phyloP scores from a whole-genome alignment of 2,329 filamentous ascomycete genomes.

The Chaetomium sp. region DNA sequence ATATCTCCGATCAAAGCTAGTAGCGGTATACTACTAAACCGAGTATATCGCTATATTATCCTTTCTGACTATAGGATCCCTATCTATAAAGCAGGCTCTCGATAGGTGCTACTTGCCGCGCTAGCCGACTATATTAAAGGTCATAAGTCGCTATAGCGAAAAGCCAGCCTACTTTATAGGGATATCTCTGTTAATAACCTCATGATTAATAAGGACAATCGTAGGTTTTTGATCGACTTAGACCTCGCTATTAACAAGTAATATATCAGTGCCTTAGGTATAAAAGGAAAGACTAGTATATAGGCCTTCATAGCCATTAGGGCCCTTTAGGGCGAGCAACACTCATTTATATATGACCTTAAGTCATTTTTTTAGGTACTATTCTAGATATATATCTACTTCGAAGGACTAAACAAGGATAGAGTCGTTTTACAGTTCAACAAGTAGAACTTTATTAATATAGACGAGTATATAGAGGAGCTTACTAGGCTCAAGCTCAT shows the following conservation, averaged over 20 bases:
- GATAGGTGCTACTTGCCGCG: neutral
- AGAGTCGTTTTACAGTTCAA: neutral
- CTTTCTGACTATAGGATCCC: neutral
- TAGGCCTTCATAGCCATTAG: neutral
- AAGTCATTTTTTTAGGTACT: neutral
- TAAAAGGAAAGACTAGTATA: neutral
- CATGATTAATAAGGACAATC: neutral
- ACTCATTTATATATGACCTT: conserved; percentile 1
- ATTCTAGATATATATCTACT: neutral
- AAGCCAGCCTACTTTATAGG: neutral
- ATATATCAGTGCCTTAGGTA: neutral
- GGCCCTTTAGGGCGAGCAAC: neutral
- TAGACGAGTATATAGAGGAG: neutral
- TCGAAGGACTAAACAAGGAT: neutral
- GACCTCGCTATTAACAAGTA: neutral
- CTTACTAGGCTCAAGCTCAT: neutral
- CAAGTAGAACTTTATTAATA: neutral
- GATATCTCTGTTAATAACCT: neutral
- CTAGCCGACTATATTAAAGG: neutral
- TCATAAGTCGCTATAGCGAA: neutral
- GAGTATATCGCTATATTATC: neutral
- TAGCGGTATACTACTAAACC: neutral
- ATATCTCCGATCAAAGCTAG: neutral
- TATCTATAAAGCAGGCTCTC: neutral
- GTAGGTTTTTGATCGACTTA: neutral